Evolutionary conservation across 225 moss, liverwort and hornwort genomes (phyloP), one percentile per base, ranked within the genome.

Genomic region (Bryoerythrophyllum caledonicum): DNA sequence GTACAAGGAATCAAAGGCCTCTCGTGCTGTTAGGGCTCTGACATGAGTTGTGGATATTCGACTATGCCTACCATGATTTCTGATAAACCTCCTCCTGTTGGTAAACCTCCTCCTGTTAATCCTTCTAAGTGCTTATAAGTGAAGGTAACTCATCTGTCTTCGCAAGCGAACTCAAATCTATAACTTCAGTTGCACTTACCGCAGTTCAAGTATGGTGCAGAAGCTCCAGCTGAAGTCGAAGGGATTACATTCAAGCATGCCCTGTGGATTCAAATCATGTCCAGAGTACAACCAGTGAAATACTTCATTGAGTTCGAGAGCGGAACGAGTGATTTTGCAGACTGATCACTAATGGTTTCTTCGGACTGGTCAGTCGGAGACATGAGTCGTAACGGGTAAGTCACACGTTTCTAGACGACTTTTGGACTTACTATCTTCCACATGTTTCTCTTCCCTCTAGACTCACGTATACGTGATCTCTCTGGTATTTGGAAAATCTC

Each of bases 21-120:
- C 26, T 28, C 79, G 40, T 32, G 57, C 48, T 80, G 79, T 68
- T 76, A 83, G 68, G 70, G 72, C 51, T 68, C 57, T n/a, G 63
- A 6, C 51, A 11, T 66, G 56, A 46, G 60, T n/a, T 13, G 14
- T 7, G 79, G 67, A 79, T 72, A 52, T 76, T 80, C n/a, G n/a
- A n/a, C 32, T 28, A n/a, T 15, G 37, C 69, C 69, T 30, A 51
- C 52, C 53, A n/a, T 67, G 30, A 67, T n/a, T 35, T 21, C 14
- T 9, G 76, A 55, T 72, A n/a, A 40, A 20, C 15, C 11, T 71
- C 35, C 32, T 53, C 46, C 79, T 66, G 34, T 65, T 79, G n/a
- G n/a, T 72, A n/a, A 40, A 20, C 15, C 11, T 71, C 35, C 32
- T 53, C 46, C 79, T 66, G 34, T 65, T 79, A 71, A 17, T 53